Evolutionary conservation across 2,329 filamentous ascomycete genomes (phyloP).

Genomic region (Penicillium crustosum): DNA sequence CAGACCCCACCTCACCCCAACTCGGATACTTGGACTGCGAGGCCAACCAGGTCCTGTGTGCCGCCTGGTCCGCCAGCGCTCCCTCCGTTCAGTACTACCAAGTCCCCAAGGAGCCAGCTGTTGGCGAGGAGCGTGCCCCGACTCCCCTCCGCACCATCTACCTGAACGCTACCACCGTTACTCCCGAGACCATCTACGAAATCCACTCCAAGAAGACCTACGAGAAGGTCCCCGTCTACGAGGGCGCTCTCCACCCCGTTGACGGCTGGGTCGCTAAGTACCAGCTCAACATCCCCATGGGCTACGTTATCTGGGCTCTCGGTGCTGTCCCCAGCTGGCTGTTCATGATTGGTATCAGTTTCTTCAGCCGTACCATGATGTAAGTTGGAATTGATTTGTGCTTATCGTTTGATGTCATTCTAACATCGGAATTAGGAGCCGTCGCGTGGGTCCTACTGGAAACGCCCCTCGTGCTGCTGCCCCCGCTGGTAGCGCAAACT

Average conservation of each 20-base stretch:
- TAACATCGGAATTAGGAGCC: constrained; percentile 26
- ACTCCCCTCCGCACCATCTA: constrained; percentile 55
- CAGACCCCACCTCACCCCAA: constrained; percentile 55
- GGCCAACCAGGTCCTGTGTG: constrained; percentile 57
- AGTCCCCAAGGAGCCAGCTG: constrained; percentile 51
- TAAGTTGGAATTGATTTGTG: constrained; percentile 46
- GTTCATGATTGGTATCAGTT: constrained; percentile 63
- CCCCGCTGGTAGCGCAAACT: constrained; percentile 27
- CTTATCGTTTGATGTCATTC: neutral
- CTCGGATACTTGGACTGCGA: constrained; percentile 63
- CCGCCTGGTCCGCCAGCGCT: constrained; percentile 58
- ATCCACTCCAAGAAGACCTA: constrained; percentile 59
- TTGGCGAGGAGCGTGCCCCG: constrained; percentile 53
- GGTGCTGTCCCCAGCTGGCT: constrained; percentile 62
- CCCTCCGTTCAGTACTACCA: constrained; percentile 60
- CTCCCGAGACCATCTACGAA: constrained; percentile 56
- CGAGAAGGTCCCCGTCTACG: constrained; percentile 53
- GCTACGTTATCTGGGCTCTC: constrained; percentile 58
- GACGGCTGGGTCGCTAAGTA: constrained; percentile 57
- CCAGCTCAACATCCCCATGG: constrained; percentile 54
- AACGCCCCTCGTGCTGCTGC: constrained; percentile 15
- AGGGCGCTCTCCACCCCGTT: constrained; percentile 61
- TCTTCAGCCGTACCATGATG: constrained; percentile 62
- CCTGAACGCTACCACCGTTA: constrained; percentile 59
- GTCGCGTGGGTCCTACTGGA: constrained; percentile 24